These are phyloP conservation scores for Larix kaempferi DNA, from an alignment of 75 land plant species.

Conservation along the genomic window DNA sequence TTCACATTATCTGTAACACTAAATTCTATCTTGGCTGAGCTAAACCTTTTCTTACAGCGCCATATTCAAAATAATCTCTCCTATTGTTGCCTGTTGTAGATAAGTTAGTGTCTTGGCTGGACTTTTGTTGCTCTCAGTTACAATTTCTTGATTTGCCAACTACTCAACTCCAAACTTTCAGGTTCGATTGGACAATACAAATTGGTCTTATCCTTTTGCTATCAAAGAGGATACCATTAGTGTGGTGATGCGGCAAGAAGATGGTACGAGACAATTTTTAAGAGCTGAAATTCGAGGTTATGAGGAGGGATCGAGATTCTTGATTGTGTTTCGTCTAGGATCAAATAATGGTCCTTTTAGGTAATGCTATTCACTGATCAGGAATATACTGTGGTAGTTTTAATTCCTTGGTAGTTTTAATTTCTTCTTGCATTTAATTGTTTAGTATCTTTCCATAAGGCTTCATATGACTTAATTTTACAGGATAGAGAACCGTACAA, in stretches of 20 bases:
- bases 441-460: not conserved
- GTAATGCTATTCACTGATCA: constrained; percentile 27
- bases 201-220: constrained; percentile 81
- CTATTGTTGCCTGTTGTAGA: not conserved
- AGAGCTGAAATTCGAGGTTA: constrained; percentile 87
- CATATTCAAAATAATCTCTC: not conserved
- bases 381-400: not conserved
- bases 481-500: constrained; percentile 92
- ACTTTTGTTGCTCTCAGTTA: not conserved
- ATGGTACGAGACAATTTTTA: constrained; percentile 52
- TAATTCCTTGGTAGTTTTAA: not conserved
- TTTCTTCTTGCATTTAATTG: constrained; percentile 3
- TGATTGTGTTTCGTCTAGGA: constrained; percentile 78
- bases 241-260: constrained; percentile 42
- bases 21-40: not conserved
- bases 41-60: not conserved
- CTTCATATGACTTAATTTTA: not conserved
- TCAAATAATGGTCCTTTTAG: constrained; percentile 79
- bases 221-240: constrained; percentile 72
- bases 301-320: constrained; percentile 95
- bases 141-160: not conserved
- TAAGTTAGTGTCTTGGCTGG: not conserved
- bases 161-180: constrained; percentile 11
- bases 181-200: constrained; percentile 70
- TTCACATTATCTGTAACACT: not conserved